Percentiles rank a stretch among this genome's conserved stretches.
These are phyloP conservation scores for Cucurbita pepo DNA, from an alignment of 306 rosid genomes.

Conservation along the genomic window DNA sequence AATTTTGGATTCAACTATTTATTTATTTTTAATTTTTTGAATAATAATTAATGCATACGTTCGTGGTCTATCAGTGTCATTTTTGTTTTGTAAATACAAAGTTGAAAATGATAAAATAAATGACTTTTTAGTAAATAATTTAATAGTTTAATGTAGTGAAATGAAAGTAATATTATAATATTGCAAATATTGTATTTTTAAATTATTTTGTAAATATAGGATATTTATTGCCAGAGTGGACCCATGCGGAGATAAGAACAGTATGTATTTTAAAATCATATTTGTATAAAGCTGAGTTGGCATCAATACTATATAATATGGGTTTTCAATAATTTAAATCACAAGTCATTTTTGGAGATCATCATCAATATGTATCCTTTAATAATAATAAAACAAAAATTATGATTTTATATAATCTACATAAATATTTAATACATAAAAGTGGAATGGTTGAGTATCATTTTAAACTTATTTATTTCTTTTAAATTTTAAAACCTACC, in stretches of 20 bases:
- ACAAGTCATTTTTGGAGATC: background rate
- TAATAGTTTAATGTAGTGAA: background rate
- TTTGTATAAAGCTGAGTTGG: background rate
- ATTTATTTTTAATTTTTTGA: background rate
- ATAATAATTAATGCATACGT: background rate
- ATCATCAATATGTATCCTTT: background rate
- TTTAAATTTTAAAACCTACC: background rate
- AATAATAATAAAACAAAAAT: background rate
- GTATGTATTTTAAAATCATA: background rate
- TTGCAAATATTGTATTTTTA: background rate
- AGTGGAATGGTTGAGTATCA: no score
- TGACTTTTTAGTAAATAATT: background rate
- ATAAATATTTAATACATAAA: no score
- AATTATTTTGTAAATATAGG: background rate
- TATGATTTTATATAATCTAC: background rate
- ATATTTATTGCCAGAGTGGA: background rate
- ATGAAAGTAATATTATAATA: background rate
- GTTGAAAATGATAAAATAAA: background rate
- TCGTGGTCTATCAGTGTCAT: background rate
- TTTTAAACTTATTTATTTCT: background rate
- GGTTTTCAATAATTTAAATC: background rate
- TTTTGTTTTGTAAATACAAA: background rate
- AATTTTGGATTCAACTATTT: background rate
- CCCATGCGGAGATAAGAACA: background rate
- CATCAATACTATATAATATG: background rate